These are phyloP conservation scores for Podospora conica DNA, from an alignment of 495 filamentous ascomycete genomes.

Conservation along the genomic window DNA sequence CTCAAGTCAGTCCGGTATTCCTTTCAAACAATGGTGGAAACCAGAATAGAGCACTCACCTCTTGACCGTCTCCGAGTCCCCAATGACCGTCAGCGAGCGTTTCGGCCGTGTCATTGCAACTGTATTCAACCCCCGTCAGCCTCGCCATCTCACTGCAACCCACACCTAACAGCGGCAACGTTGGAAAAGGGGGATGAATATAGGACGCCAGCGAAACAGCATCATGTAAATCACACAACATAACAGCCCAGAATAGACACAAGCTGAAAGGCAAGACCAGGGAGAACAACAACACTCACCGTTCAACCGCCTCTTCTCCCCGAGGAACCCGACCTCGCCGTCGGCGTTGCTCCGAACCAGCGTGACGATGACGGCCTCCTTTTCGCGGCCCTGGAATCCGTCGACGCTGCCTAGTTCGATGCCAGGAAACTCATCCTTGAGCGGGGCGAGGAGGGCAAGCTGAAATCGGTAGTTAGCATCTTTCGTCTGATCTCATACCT, in stretches of 20 bases:
- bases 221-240: background rate
- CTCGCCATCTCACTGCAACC: background rate
- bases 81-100: constrained; percentile 82
- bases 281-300: constrained; percentile 47
- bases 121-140: constrained; percentile 31
- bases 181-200: background rate
- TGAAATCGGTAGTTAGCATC: constrained; percentile 22
- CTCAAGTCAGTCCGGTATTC: constrained; percentile 10
- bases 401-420: constrained; percentile 93
- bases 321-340: constrained; percentile 86
- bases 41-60: constrained; percentile 48
- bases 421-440: constrained; percentile 74
- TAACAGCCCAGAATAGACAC: background rate
- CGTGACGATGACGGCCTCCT: constrained; percentile 88
- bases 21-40: background rate
- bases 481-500: constrained; percentile 8
- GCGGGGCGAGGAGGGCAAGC: constrained; percentile 66
- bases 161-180: background rate
- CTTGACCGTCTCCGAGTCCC: constrained; percentile 87
- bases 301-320: constrained; percentile 88
- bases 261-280: constrained; percentile 2
- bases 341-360: constrained; percentile 84
- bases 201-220: background rate
- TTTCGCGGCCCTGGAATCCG: constrained; percentile 95
- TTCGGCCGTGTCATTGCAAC: constrained; percentile 95